Evolutionary conservation across 345 rosid genomes (phyloP).

Genomic region (Euphorbia peplus): DNA sequence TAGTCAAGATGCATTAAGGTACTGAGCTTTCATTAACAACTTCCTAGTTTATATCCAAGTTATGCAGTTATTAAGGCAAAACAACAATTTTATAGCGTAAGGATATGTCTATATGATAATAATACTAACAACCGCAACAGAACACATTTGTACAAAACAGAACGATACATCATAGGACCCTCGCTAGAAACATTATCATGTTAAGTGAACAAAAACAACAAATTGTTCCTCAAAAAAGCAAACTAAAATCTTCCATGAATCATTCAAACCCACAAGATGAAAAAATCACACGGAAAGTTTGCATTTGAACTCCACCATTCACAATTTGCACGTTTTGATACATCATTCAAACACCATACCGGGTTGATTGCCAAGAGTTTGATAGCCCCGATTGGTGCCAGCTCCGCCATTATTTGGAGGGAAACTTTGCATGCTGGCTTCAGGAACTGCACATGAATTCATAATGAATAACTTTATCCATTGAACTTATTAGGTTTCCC

Average conservation of each 20-base stretch:
- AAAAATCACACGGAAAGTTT: neutral
- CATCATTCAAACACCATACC: constrained; percentile 57
- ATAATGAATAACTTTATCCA: constrained; percentile 9
- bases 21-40: neutral
- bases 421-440: constrained; percentile 65
- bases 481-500: neutral
- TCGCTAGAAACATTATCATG: neutral
- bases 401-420: constrained; percentile 49
- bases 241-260: neutral
- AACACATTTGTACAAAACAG: neutral
- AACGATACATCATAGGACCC: neutral
- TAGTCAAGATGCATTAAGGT: neutral
- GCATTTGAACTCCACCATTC: too few relatives aligned
- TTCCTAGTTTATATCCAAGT: neutral
- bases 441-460: constrained; percentile 46
- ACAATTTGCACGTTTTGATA: too few relatives aligned
- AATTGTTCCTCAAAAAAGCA: too few relatives aligned
- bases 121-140: neutral
- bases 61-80: neutral
- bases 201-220: neutral
- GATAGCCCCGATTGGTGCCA: constrained; percentile 56
- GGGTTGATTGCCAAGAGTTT: constrained; percentile 52
- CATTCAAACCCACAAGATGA: neutral
- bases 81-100: neutral
- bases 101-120: neutral